phyloP scores from a whole-genome alignment of 164 flowering plant species.

The Akebia trifoliata region DNA sequence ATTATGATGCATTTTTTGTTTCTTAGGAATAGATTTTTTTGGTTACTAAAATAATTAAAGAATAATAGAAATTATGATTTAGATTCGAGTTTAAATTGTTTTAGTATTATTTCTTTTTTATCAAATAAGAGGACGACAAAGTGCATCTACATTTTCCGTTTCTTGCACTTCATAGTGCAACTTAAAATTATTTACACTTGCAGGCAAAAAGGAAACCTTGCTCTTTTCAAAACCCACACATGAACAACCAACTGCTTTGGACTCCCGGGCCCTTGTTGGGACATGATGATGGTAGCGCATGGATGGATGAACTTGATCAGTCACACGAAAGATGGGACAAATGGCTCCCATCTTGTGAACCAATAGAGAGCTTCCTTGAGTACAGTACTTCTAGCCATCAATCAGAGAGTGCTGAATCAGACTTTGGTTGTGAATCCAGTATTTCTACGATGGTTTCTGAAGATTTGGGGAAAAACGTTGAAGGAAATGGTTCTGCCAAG shows the following conservation, averaged over 20 bases:
- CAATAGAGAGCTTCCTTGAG: conserved; percentile 72
- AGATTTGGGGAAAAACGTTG: conserved; percentile 19
- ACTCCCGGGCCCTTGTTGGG: conserved; percentile 47
- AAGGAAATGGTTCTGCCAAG: conserved; percentile 22
- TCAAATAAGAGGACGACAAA: neutral
- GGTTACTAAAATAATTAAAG: no score
- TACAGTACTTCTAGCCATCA: conserved; percentile 16
- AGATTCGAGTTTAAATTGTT: neutral
- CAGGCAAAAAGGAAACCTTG: conserved; percentile 83
- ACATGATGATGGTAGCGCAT: conserved; percentile 16
- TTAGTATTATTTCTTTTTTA: conserved; percentile 1
- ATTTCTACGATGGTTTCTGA: conserved; percentile 18
- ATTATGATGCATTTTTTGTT: no score
- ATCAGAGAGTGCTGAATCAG: conserved; percentile 15
- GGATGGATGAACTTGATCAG: conserved; percentile 21
- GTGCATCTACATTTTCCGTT: neutral
- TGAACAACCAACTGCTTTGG: conserved; percentile 48
- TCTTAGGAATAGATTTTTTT: neutral
- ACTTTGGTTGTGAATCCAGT: conserved; percentile 4
- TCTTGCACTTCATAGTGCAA: neutral
- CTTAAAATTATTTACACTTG: conserved; percentile 1
- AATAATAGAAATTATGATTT: no score
- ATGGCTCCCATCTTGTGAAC: conserved; percentile 46
- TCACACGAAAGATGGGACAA: conserved; percentile 29
- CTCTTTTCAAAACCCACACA: conserved; percentile 36